Conservation (phyloP, 495 filamentous ascomycete genomes). For the Recurvomyces mirabilis region DNA sequence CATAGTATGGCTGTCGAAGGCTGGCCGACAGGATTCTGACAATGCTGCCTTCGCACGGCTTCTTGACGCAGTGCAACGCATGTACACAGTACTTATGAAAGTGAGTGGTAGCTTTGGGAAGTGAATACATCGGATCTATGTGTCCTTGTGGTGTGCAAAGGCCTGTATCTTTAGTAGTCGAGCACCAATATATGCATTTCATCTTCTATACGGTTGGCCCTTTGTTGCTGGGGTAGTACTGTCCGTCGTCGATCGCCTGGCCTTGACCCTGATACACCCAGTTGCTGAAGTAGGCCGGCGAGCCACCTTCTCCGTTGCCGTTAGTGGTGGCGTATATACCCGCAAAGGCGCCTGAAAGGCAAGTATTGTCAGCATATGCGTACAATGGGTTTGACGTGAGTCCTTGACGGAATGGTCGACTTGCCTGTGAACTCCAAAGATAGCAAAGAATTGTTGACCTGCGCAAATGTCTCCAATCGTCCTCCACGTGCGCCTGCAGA, state of each 20-base stretch:
- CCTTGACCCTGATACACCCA: conserved; percentile 33
- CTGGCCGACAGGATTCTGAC: too few relatives aligned
- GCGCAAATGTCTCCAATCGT: conserved; percentile 35
- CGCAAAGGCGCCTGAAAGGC: conserved; percentile 36
- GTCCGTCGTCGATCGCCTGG: conserved; percentile 1
- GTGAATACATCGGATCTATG: too few relatives aligned
- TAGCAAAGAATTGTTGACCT: background rate
- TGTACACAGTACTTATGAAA: too few relatives aligned
- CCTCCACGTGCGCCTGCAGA: conserved; percentile 32
- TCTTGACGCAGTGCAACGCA: too few relatives aligned
- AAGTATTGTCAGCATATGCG: background rate
- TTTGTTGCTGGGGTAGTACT: background rate
- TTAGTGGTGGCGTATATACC: conserved; percentile 45
- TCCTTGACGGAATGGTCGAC: background rate
- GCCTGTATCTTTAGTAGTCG: too few relatives aligned
- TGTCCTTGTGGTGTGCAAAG: too few relatives aligned
- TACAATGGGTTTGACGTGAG: background rate
- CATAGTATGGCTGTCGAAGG: too few relatives aligned
- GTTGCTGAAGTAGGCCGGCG: conserved; percentile 35
- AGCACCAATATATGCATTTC: too few relatives aligned
- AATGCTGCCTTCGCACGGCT: too few relatives aligned
- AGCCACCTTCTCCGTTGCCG: conserved; percentile 32
- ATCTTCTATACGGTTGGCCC: too few relatives aligned
- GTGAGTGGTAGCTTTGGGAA: too few relatives aligned
- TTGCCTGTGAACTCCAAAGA: conserved; percentile 1